Conservation (phyloP, 2,329 filamentous ascomycete species). For the Penicillium griseofulvum region DNA sequence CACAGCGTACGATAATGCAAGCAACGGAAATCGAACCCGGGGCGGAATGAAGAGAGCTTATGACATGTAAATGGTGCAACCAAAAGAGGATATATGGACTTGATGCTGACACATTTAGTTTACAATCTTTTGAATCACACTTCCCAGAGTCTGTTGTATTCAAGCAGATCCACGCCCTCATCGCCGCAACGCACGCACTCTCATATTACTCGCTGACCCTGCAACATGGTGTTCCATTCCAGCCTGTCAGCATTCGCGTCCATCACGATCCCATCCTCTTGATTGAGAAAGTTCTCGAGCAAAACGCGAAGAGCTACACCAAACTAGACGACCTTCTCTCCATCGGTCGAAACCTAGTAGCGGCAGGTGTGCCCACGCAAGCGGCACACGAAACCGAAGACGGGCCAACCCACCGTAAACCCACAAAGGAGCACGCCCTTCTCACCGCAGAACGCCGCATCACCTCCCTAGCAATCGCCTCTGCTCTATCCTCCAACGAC, state of each 20-base stretch:
- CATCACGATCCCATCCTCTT: constrained; percentile 59
- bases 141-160: constrained; percentile 43
- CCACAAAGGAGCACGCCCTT: constrained; percentile 28
- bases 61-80: constrained; percentile 49
- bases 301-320: constrained; percentile 61
- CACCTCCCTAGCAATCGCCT: constrained; percentile 46
- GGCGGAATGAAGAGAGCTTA: constrained; percentile 62
- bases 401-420: constrained; percentile 5
- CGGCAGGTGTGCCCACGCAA: constrained; percentile 41
- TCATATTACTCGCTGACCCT: constrained; percentile 65
- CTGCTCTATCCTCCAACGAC: constrained; percentile 44
- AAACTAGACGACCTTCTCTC: constrained; percentile 62
- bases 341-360: constrained; percentile 60
- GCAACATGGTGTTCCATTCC: constrained; percentile 64
- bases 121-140: constrained; percentile 44
- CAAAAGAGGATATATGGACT: not conserved
- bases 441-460: constrained; percentile 47
- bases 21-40: constrained; percentile 62
- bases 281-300: constrained; percentile 59
- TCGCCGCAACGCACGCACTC: constrained; percentile 61
- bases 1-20: constrained; percentile 62
- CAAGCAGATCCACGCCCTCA: constrained; percentile 51
- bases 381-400: constrained; percentile 20
- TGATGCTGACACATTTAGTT: constrained; percentile 23
- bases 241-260: constrained; percentile 65